Base-by-base conservation (phyloP, 1,139 yeast species). In the Wickerhamomyces sp. region DNA sequence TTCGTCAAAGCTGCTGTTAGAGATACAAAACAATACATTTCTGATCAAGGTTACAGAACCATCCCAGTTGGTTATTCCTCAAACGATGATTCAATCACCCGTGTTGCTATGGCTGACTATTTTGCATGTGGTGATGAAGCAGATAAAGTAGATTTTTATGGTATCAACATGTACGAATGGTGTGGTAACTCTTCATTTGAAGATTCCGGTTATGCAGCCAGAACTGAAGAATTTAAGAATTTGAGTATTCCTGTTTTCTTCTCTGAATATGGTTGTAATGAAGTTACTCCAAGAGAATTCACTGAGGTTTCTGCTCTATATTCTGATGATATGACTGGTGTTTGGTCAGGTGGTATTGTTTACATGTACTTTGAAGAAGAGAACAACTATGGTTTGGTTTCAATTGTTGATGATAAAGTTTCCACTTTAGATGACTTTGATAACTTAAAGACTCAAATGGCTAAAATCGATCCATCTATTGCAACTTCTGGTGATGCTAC, bases 141-240 rank as follows among this genome's bases (percentile, higher is more conserved):
- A 44, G 78, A 63, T 37, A 69, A 71, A 53, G 84, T 82, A 46
- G 85, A 80, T 64, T 84, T 86, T 69, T 84, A 82, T 63, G 94
- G 93, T 67, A 79, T 85, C 59, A 86, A 86, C 76, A 84, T 82
- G 84, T 86, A 86, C 71, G 89, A 83, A 68, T 86, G 94, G 94
- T 86, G 95, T 72, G 94, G 93, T 49, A 57, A 67, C 40, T 77
- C 88, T 14, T 60, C 76, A 45, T 86, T 72, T 69, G 50, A 64
- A 43, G 47, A 62, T 13, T 83, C 91, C 27, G 94, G 94, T 50
- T 86, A 83, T 67, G 61, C 67, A 49, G 75, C 66, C 47, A 76
- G 85, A 63, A 84, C 91, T 41, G 67, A 73, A 42, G 82, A 81
- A 53, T 85, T 82, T 65, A 40, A 49, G 43, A 73, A 79, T 65